Evolutionary conservation across 2,329 filamentous ascomycete genomes (phyloP), one percentile per base, ranked within the genome.

Genomic region (Knufia fluminis): DNA sequence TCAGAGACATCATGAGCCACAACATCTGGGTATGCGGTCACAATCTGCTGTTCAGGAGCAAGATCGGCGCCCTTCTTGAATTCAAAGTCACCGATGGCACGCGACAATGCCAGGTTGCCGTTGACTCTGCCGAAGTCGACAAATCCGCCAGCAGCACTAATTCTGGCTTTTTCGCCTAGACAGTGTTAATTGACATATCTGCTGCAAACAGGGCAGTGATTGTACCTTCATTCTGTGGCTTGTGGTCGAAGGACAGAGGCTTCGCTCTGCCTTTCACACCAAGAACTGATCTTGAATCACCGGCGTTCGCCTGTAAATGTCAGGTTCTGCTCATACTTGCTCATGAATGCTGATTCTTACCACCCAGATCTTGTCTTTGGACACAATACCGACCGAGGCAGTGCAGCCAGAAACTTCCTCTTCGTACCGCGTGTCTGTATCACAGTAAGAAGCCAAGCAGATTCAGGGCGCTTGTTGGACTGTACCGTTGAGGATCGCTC

Each of bases 41-140:
- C 92, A 58, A 98, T 97, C 70, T 98, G 92, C 66, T 94, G 87
- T 72, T 98, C 92, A n/a, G 92, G 92, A 2, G 91, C 83, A 42
- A 98, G 81, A 64, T 96, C 90, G 60, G 91, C 86, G 67, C 89
- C 95, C 78, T 97, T 97, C 79, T 98, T 98, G 79, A 98, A 98
- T 68, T 98, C 92, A 65, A 98, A 98, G 68, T 98, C 92, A 60
- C 92, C 92, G 68, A 98, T 96, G 61, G 92, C 92, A 68, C 92
- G 86, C 54, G 92, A 98, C 54, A 98, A 76, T 41, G 92, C 92
- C 40, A 98, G 80, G 69, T 98, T 98, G 66, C 92, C 92, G 68
- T 98, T 98, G 61, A 98, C 92, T 65, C 92, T 86, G 56, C 92
- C 92, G 66, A 97, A 98, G 68, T 98, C 92, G 64, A 98, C 92